These are phyloP conservation scores for Cunninghamia lanceolata DNA, from an alignment of 75 land plant species.

Conservation along the genomic window DNA sequence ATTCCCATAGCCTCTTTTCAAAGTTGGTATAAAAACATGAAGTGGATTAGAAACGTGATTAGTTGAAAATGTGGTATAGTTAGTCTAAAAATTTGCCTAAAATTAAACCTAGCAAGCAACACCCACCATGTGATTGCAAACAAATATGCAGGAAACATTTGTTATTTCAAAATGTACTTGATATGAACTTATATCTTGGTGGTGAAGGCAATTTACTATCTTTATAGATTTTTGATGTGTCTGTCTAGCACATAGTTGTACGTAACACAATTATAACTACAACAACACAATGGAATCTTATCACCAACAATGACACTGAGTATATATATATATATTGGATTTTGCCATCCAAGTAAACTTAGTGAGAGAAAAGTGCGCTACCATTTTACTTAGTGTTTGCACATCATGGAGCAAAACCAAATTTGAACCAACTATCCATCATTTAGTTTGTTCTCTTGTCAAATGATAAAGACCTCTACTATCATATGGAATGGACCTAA, in stretches of 20 bases:
- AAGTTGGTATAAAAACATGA: too few relatives aligned
- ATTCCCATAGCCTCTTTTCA: too few relatives aligned
- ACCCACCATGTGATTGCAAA: too few relatives aligned
- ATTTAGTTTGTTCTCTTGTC: background rate
- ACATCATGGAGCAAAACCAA: background rate
- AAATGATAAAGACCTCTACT: background rate
- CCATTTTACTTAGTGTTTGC: background rate
- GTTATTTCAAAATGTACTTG: background rate
- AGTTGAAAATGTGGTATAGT: too few relatives aligned
- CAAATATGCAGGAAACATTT: background rate
- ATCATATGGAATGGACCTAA: background rate
- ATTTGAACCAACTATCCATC: background rate
- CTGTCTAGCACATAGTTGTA: background rate
- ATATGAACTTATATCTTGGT: background rate
- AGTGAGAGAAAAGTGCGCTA: background rate
- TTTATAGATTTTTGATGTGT: background rate
- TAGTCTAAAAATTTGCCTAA: too few relatives aligned
- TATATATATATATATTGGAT: too few relatives aligned
- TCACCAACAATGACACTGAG: background rate
- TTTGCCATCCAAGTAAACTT: background rate
- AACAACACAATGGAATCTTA: background rate
- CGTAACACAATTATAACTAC: background rate
- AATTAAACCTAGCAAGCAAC: too few relatives aligned
- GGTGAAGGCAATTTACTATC: background rate
- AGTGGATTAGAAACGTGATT: too few relatives aligned